phyloP scores from a whole-genome alignment of 2,329 filamentous ascomycete genomes.

The Sphaerulina populicola region DNA sequence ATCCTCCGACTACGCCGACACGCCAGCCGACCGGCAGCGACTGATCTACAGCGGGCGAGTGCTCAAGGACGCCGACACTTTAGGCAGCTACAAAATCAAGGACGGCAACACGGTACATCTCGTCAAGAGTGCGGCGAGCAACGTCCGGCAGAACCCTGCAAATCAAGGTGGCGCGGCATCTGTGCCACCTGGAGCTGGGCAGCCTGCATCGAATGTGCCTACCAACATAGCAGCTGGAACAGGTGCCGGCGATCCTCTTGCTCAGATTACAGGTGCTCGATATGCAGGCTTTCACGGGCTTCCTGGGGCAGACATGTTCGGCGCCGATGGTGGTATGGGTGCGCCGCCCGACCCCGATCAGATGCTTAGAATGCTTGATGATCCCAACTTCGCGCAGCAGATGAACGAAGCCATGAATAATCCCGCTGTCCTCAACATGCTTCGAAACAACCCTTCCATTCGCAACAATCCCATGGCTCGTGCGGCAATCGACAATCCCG shows the following conservation, averaged over 20 bases:
- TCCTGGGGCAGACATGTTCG: conserved; percentile 80
- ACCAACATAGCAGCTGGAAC: conserved; percentile 70
- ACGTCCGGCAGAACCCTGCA: conserved; percentile 53
- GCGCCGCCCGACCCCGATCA: conserved; percentile 73
- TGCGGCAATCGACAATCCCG: conserved; percentile 77
- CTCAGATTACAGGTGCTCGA: conserved; percentile 81
- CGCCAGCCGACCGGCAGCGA: conserved; percentile 79
- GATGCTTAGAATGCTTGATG: conserved; percentile 74
- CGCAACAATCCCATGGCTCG: conserved; percentile 81
- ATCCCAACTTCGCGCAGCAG: conserved; percentile 75
- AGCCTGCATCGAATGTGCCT: conserved; percentile 55
- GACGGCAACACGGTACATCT: conserved; percentile 90
- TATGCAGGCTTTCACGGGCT: conserved; percentile 89
- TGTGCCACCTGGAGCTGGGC: conserved; percentile 35
- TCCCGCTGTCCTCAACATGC: conserved; percentile 86
- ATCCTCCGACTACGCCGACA: conserved; percentile 70
- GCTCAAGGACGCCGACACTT: conserved; percentile 84
- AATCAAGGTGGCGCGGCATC: conserved; percentile 40
- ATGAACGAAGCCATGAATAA: conserved; percentile 96
- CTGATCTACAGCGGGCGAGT: conserved; percentile 96
- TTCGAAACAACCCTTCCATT: conserved; percentile 57
- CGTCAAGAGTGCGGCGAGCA: conserved; percentile 92
- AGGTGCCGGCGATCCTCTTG: conserved; percentile 78
- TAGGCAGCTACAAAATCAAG: conserved; percentile 89
- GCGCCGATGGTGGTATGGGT: conserved; percentile 91